Base-by-base conservation (phyloP, 768 basidiomycete species). In the Rhodosporidiobolus sp. region DNA sequence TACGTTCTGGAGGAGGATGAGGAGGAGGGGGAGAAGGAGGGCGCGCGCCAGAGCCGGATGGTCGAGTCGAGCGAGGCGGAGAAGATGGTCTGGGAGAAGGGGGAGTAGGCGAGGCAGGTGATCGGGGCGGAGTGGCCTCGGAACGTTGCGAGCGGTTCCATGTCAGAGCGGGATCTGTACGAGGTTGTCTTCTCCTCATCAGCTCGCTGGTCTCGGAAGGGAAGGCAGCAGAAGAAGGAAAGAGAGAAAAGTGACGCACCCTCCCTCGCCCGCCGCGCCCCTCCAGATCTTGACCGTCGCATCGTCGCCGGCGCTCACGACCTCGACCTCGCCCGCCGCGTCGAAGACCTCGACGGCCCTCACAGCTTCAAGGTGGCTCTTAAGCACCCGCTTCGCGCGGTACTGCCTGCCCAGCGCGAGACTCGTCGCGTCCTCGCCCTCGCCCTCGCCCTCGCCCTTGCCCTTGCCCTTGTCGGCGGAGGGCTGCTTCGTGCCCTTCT, bases 241-340 rank as follows among this genome's bases (percentile, higher is more conserved):
- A 7, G 43, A 26, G 19, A 34, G 50, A 34, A 38, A 17, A n/a
- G 62, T 63, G 17, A 87, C 91, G 80, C 83, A 94, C 92, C 86
- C 86, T 67, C 88, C 87, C 30, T 50, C 34, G 54, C 89, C 89
- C 43, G 91, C 85, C 70, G 94, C 83, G 83, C 92, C 86, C 67
- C 91, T 86, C 96, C 96, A 99, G 63, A 97, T 86, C 81, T 99
- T 99, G 65, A 98, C 88, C 12, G 92, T 94, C 80, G 87, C 91
- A 79, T 99, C 96, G 79, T 97, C 95, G 38, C 94, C 92, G 32
- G 90, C 96, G 57, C 90, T 92, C n/a, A 90, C 94, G 65, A 98
- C 83, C 78, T 89, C 89, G 55, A 92, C 82, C 75, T 59, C 30
- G 17, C 64, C 50, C 22, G 58, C 48, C 28, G 19, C 65, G 16